A percentile compares a stretch with the other conserved stretches of the same genome.
phyloP scores from a whole-genome alignment of 1,139 yeast genomes.

The Blastobotrys capitulatus region DNA sequence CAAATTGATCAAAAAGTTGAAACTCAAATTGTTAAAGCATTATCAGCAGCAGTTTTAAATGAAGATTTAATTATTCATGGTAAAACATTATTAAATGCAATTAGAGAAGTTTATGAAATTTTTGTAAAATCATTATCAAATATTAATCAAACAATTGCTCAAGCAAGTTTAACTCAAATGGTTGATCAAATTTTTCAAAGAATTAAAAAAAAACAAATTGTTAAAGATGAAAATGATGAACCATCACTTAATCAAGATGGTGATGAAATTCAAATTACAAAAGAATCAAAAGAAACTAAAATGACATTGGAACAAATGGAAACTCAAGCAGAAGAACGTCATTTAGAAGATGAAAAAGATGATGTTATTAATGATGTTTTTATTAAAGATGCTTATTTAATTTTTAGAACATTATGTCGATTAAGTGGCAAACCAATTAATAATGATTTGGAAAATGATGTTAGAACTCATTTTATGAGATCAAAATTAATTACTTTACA shows the following conservation, averaged over 20 bases:
- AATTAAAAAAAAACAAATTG: slow-evolving; percentile 39
- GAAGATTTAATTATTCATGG: slow-evolving; percentile 88
- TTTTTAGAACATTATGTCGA: slow-evolving; percentile 92
- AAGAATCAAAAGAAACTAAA: slow-evolving; percentile 14
- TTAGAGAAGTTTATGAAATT: slow-evolving; percentile 88
- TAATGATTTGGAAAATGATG: slow-evolving; percentile 56
- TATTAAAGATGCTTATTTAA: slow-evolving; percentile 85
- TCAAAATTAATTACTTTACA: slow-evolving; percentile 86
- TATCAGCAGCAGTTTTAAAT: slow-evolving; percentile 79
- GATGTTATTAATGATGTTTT: slow-evolving; percentile 57
- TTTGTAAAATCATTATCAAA: slow-evolving; percentile 79
- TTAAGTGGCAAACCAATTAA: slow-evolving; percentile 79
- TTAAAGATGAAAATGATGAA: neutral
- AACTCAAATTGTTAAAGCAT: slow-evolving; percentile 85
- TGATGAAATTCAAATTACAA: neutral
- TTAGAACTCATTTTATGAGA: slow-evolving; percentile 87
- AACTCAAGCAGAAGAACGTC: slow-evolving; percentile 14
- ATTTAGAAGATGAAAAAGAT: slow-evolving; percentile 21
- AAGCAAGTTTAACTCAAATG: slow-evolving; percentile 89
- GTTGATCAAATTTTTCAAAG: slow-evolving; percentile 81
- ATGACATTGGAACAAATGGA: slow-evolving; percentile 26
- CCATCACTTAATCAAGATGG: neutral
- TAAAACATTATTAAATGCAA: slow-evolving; percentile 78
- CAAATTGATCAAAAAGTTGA: slow-evolving; percentile 78
- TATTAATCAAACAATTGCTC: slow-evolving; percentile 89